Evolutionary conservation across 345 rosid species (phyloP).

Genomic region (Euphorbia pulcherrima): DNA sequence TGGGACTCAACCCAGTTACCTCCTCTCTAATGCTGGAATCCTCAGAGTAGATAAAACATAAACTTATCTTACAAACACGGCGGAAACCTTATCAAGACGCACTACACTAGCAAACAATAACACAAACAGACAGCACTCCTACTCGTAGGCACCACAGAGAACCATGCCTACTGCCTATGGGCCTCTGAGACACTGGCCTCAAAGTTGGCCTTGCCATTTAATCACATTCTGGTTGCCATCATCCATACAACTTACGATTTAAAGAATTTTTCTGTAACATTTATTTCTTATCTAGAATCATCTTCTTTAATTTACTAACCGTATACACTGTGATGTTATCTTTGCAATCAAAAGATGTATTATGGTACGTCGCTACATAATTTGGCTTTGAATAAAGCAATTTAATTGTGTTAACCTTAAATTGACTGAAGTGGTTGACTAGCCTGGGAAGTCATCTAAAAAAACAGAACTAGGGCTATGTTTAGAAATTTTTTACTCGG

Average conservation of each 20-base stretch:
- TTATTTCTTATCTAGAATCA: neutral
- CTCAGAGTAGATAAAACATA: too few species aligned
- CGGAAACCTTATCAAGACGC: too few species aligned
- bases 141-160: too few species aligned
- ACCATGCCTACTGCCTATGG: too few species aligned
- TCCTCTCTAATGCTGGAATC: too few species aligned
- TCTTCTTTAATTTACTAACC: neutral
- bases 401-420: neutral
- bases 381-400: slow-evolving; percentile 3
- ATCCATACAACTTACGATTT: neutral
- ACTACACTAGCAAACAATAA: too few species aligned
- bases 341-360: neutral
- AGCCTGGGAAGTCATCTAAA: neutral
- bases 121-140: too few species aligned
- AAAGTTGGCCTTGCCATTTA: too few species aligned
- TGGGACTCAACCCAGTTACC: too few species aligned
- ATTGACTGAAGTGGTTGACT: neutral
- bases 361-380: neutral
- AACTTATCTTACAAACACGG: too few species aligned
- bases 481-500: neutral
- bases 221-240: too few species aligned
- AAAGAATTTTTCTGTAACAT: neutral
- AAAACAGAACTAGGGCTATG: neutral
- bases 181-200: too few species aligned
- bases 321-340: neutral